Percentiles rank a stretch among this genome's conserved stretches.
Conservation (phyloP, 2,329 filamentous ascomycete species). For the Zymoseptoria ardabiliae region DNA sequence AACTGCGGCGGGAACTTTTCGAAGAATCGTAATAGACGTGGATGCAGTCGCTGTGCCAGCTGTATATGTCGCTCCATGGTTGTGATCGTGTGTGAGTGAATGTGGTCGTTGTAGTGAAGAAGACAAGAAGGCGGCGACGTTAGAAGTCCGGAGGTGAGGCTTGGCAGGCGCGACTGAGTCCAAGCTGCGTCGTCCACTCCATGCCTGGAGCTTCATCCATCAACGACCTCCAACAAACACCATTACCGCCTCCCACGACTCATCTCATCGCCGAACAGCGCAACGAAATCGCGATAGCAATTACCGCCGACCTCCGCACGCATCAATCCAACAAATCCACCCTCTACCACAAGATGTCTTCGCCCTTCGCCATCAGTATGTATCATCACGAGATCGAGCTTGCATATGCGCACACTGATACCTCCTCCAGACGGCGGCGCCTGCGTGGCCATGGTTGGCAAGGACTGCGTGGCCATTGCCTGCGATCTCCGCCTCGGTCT, state of each 20-base stretch:
- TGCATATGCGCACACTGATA: conserved; percentile 5
- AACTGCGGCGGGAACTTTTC: conserved; percentile 68
- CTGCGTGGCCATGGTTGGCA: conserved; percentile 97
- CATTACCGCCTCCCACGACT: background rate
- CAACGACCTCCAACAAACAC: background rate
- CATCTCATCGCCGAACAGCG: background rate
- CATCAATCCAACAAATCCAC: background rate
- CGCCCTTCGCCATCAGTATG: conserved; percentile 93
- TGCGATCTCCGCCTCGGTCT: conserved; percentile 97
- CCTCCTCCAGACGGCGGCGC: conserved; percentile 65
- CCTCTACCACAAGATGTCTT: conserved; percentile 53
- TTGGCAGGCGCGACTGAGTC: conserved; percentile 4
- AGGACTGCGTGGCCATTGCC: conserved; percentile 98
- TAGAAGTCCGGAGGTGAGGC: conserved; percentile 4
- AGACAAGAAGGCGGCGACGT: background rate
- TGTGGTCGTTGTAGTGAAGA: conserved; percentile 2
- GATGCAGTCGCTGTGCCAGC: conserved; percentile 68
- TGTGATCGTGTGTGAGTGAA: conserved; percentile 7
- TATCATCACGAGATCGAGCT: conserved; percentile 8
- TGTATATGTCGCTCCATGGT: conserved; percentile 32
- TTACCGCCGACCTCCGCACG: background rate
- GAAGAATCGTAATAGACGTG: conserved; percentile 77
- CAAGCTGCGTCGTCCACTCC: conserved; percentile 6
- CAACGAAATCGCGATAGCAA: background rate
- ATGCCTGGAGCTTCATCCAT: conserved; percentile 5